A percentile compares a stretch with the other conserved stretches of the same genome.
These are phyloP conservation scores for Aureobasidium leucospermi DNA, from an alignment of 2,329 filamentous ascomycete species.

Conservation along the genomic window DNA sequence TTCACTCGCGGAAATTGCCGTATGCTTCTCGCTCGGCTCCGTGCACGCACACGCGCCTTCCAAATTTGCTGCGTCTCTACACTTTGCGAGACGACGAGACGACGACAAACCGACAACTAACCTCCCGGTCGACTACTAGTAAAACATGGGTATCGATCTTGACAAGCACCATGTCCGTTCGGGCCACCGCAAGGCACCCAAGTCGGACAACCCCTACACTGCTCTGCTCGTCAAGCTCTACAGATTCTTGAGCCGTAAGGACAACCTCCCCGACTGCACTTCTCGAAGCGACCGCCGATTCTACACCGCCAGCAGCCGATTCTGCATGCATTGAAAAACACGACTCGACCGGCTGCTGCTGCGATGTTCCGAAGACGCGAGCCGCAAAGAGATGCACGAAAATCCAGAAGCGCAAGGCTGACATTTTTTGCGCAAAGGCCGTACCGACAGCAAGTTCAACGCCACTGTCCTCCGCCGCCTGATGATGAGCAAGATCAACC, in stretches of 20 bases:
- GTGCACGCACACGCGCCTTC: not conserved
- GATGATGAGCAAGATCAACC: conserved; percentile 98
- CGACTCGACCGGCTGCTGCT: not conserved
- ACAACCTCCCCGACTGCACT: not conserved
- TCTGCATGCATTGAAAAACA: not conserved
- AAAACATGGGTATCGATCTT: conserved; percentile 17
- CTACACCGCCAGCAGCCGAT: not conserved
- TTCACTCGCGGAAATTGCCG: no score
- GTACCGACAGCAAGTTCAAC: conserved; percentile 97
- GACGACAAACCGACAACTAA: conserved; percentile 5
- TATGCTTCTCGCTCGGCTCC: not conserved
- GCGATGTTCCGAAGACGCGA: not conserved
- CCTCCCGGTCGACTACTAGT: not conserved
- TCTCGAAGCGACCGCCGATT: not conserved
- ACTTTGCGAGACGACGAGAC: conserved; percentile 7
- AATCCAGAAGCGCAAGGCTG: conserved; percentile 12
- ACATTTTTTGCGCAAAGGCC: conserved; percentile 50
- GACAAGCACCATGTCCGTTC: conserved; percentile 61
- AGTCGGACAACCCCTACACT: conserved; percentile 50
- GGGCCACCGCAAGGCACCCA: conserved; percentile 67
- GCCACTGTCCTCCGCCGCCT: conserved; percentile 95
- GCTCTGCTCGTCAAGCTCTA: conserved; percentile 74
- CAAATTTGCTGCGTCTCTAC: not conserved
- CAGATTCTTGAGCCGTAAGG: conserved; percentile 26
- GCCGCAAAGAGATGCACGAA: not conserved